Evolutionary conservation across 495 filamentous ascomycete species (phyloP).

Genomic region (Ramalina intermedia): DNA sequence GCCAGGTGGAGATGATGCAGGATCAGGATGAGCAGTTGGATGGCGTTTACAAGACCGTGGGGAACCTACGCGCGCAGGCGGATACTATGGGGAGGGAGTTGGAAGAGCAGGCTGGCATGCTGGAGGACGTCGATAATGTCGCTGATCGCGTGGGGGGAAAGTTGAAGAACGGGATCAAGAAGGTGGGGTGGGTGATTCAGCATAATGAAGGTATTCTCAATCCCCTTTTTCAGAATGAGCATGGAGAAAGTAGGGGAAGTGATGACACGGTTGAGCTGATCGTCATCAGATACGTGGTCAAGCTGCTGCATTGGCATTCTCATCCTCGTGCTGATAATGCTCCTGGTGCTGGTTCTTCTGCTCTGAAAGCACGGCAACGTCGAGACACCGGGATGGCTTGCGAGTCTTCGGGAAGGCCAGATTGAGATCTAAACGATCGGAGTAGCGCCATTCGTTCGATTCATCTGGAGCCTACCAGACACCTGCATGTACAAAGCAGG

Average conservation of each 20-base stretch:
- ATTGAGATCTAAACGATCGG: too few species aligned
- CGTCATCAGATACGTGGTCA: constrained; percentile 53
- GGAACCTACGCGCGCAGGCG: constrained; percentile 75
- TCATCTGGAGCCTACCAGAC: too few species aligned
- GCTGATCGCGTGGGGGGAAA: constrained; percentile 79
- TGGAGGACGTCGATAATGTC: constrained; percentile 67
- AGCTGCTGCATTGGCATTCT: constrained; percentile 83
- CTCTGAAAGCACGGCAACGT: constrained; percentile 24
- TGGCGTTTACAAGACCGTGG: constrained; percentile 83
- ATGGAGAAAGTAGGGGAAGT: background rate
- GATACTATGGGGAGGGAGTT: constrained; percentile 90
- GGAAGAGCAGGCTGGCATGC: constrained; percentile 74
- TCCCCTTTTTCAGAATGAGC: too few species aligned
- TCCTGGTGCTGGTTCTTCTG: constrained; percentile 59
- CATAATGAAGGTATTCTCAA: constrained; percentile 64
- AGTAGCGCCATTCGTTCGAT: too few species aligned
- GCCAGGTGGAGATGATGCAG: constrained; percentile 81
- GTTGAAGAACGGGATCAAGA: constrained; percentile 72
- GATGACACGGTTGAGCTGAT: constrained; percentile 13
- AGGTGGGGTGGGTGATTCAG: constrained; percentile 67
- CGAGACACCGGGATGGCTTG: background rate
- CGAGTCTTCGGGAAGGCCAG: too few species aligned
- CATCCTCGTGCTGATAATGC: constrained; percentile 69
- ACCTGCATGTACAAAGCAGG: too few species aligned
- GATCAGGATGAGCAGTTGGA: constrained; percentile 91